phyloP scores from a whole-genome alignment of 2,329 filamentous ascomycete species.

The Pseudogymnoascus sp. region DNA sequence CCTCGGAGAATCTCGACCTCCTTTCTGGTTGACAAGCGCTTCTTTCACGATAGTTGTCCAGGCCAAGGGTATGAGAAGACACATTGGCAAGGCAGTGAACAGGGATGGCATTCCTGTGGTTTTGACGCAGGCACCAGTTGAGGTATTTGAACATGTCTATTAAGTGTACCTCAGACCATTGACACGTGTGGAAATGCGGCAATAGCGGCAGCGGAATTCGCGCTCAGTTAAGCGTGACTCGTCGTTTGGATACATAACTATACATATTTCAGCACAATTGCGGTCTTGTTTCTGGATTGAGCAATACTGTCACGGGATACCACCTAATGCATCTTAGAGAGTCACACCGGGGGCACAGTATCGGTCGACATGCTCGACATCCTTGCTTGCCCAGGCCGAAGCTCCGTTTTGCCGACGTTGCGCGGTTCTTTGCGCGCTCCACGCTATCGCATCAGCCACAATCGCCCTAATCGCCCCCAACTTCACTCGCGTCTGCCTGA shows the following conservation, averaged over 20 bases:
- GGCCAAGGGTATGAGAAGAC: neutral
- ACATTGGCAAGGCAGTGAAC: neutral
- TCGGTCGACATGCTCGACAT: neutral
- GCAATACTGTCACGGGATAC: neutral
- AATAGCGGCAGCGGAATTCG: neutral
- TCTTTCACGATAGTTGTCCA: neutral
- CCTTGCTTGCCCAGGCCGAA: neutral
- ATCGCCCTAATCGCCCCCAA: slow-evolving; percentile 7
- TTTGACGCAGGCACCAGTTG: slow-evolving; percentile 2
- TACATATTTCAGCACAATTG: slow-evolving; percentile 1
- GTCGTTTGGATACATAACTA: neutral
- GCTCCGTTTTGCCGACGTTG: slow-evolving; percentile 9
- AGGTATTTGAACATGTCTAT: neutral
- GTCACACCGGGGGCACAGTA: neutral
- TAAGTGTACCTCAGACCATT: neutral
- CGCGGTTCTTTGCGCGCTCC: slow-evolving; percentile 1
- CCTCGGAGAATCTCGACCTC: neutral
- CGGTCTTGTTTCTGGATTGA: neutral
- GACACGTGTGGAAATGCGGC: neutral
- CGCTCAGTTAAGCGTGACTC: neutral
- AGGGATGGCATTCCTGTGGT: neutral
- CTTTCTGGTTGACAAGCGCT: neutral
- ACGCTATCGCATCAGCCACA: slow-evolving; percentile 1
- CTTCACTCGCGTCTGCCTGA: neutral
- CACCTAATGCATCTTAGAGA: neutral